phyloP scores from a whole-genome alignment of 1,284 basidiomycete species.

The Entoloma clypeatum region DNA sequence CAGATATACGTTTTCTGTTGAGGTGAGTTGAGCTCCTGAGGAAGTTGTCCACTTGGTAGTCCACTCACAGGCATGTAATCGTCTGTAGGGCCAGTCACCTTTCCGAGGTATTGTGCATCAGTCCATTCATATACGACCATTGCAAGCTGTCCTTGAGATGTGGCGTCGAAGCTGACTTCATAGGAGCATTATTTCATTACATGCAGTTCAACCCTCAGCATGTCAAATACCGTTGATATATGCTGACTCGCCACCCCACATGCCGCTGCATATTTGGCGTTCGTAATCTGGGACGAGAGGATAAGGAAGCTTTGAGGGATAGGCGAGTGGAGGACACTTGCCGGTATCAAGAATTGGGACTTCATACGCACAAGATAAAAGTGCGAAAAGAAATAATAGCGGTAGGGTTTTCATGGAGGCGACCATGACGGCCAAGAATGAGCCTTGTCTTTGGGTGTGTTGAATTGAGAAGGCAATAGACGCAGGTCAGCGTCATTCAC shows the following conservation, averaged over 20 bases:
- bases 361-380: constrained; percentile 46
- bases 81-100: constrained; percentile 53
- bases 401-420: constrained; percentile 29
- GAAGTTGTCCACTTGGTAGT: not conserved
- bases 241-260: constrained; percentile 81
- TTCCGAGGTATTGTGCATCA: constrained; percentile 84
- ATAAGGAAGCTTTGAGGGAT: constrained; percentile 7
- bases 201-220: not conserved
- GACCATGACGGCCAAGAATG: constrained; percentile 20
- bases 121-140: constrained; percentile 95
- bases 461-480: constrained; percentile 13
- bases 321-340: constrained; percentile 13
- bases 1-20: constrained; percentile 91
- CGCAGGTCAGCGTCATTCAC: constrained; percentile 12
- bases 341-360: constrained; percentile 63
- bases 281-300: constrained; percentile 53
- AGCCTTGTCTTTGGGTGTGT: constrained; percentile 25
- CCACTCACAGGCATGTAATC: constrained; percentile 64
- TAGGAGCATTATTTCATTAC: constrained; percentile 9
- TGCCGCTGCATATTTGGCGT: constrained; percentile 91
- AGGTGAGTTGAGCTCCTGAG: not conserved
- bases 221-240: constrained; percentile 73
- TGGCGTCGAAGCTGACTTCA: constrained; percentile 76
- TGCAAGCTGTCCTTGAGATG: constrained; percentile 87
- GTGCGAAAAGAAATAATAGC: constrained; percentile 32